Percentiles rank a stretch among this genome's conserved stretches.
Evolutionary conservation across 805 yeast genomes (phyloP).

Genomic region (Jamesozyma spencerorum): DNA sequence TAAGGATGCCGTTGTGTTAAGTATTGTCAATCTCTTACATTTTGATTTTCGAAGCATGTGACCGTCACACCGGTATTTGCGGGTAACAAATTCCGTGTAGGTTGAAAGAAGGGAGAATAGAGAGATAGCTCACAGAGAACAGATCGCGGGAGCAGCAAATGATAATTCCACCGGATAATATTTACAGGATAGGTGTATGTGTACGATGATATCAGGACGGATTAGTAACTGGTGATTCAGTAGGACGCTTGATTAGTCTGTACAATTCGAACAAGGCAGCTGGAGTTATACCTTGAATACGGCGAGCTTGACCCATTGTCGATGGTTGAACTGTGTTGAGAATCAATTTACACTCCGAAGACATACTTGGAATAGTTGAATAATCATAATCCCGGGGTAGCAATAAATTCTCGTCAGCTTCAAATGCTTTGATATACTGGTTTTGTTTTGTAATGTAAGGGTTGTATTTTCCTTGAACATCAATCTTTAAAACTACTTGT

Average conservation of each 20-base stretch:
- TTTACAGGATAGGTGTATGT: not conserved
- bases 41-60: not conserved
- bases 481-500: constrained; percentile 50
- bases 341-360: constrained; percentile 62
- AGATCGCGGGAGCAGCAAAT: too few species aligned
- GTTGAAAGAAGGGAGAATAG: too few species aligned
- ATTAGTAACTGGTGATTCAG: not conserved
- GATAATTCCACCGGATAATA: not conserved
- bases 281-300: constrained; percentile 92
- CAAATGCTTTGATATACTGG: constrained; percentile 63
- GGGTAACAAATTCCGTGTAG: too few species aligned
- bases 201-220: not conserved
- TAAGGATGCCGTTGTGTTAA: too few species aligned
- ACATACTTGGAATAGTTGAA: constrained; percentile 47
- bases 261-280: constrained; percentile 80
- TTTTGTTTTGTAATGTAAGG: constrained; percentile 71
- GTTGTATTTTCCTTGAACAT: constrained; percentile 74
- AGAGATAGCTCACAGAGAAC: too few species aligned
- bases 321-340: constrained; percentile 72
- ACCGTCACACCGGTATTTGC: too few species aligned
- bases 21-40: not conserved
- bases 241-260: constrained; percentile 11
- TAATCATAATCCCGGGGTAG: constrained; percentile 69
- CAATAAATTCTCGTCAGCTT: constrained; percentile 66
- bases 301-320: constrained; percentile 89